Evolutionary conservation across 139 green algal species (phyloP).

Genomic region (Chlorella vulgaris): DNA sequence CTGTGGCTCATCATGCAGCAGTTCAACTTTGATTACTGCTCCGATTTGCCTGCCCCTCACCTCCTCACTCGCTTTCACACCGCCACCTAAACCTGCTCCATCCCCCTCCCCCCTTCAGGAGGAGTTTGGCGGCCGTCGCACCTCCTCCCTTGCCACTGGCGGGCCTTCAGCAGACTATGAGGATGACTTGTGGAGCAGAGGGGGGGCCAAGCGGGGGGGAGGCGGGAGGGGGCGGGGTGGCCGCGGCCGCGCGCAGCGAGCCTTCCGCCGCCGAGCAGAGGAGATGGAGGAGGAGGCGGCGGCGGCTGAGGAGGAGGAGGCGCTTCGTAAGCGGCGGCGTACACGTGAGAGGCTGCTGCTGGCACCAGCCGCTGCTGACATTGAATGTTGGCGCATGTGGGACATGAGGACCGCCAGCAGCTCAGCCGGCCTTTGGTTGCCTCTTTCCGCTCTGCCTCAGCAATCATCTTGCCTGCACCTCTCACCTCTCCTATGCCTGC

Average conservation of each 20-base stretch:
- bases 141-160: slow-evolving; percentile 20
- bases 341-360: slow-evolving; percentile 13
- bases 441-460: too few species aligned
- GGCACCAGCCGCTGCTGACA: not conserved
- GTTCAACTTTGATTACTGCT: too few species aligned
- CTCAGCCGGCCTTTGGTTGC: too few species aligned
- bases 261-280: slow-evolving; percentile 24
- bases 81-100: not conserved
- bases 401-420: too few species aligned
- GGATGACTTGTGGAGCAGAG: slow-evolving; percentile 35
- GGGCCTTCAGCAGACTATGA: slow-evolving; percentile 27
- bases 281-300: slow-evolving; percentile 36
- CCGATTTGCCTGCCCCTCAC: too few species aligned
- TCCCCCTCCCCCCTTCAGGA: not conserved
- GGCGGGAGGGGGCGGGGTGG: not conserved
- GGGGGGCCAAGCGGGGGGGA: slow-evolving; percentile 3
- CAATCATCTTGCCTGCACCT: too few species aligned
- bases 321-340: slow-evolving; percentile 21
- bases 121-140: slow-evolving; percentile 1
- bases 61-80: too few species aligned
- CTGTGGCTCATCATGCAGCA: not conserved
- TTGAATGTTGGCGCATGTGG: too few species aligned
- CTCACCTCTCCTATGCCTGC: too few species aligned
- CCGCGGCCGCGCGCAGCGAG: slow-evolving; percentile 8
- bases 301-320: slow-evolving; percentile 22